These are phyloP conservation scores for Daldinia sp. DNA, from an alignment of 2,329 filamentous ascomycete species.

Conservation along the genomic window DNA sequence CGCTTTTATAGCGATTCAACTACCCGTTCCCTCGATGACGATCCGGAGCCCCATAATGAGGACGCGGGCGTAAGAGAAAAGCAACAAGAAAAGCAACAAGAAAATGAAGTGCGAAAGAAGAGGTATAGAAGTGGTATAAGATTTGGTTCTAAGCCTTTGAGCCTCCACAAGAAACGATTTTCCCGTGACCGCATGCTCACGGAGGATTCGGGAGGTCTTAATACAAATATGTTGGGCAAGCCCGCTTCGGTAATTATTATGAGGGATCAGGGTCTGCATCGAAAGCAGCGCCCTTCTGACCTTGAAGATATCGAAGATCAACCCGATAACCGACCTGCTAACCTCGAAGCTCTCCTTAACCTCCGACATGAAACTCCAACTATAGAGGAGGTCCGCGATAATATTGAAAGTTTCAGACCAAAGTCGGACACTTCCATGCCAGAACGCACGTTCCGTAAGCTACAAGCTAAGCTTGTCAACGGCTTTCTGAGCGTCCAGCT, in stretches of 20 bases:
- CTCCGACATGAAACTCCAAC: constrained; percentile 41
- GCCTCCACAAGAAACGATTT: constrained; percentile 30
- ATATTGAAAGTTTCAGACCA: constrained; percentile 61
- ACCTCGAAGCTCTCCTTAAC: constrained; percentile 48
- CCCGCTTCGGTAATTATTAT: constrained; percentile 59
- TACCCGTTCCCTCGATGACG: not conserved
- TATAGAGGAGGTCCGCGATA: constrained; percentile 51
- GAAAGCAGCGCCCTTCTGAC: not conserved
- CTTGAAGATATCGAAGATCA: constrained; percentile 2
- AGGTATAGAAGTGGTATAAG: not conserved
- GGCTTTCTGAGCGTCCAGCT: constrained; percentile 61
- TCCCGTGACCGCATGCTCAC: constrained; percentile 41
- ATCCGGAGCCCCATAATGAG: not conserved
- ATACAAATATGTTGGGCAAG: constrained; percentile 49
- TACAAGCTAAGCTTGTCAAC: constrained; percentile 50
- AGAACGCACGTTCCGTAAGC: constrained; percentile 51
- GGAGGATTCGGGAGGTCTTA: constrained; percentile 41
- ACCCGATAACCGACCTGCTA: constrained; percentile 38
- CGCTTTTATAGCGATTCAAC: constrained; percentile 12
- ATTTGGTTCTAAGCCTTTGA: constrained; percentile 22
- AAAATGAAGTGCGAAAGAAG: not conserved
- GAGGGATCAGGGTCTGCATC: constrained; percentile 45
- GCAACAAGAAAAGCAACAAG: no score
- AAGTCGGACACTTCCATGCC: constrained; percentile 49
- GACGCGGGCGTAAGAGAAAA: not conserved